These are phyloP conservation scores for Lachancea lanzarotensis DNA, from an alignment of 805 yeast genomes.

Conservation along the genomic window DNA sequence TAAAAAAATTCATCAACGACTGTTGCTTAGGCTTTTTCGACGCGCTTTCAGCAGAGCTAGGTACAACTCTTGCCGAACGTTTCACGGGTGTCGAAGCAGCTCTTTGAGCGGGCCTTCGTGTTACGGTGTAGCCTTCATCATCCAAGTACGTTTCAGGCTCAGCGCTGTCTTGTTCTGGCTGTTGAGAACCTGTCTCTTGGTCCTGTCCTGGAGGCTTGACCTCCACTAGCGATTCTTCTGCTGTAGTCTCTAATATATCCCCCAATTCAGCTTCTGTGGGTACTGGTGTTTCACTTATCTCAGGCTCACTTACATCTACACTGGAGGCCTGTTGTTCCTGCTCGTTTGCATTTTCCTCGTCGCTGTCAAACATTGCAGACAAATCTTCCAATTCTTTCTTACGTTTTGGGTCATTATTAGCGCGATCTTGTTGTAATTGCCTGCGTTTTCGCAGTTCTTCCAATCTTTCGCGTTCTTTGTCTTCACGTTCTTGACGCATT, in stretches of 20 bases:
- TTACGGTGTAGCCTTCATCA: conserved; percentile 32
- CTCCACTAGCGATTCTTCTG: conserved; percentile 27
- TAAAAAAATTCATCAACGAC: conserved; percentile 30
- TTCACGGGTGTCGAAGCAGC: conserved; percentile 8
- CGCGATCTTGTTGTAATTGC: conserved; percentile 14
- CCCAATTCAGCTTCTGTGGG: conserved; percentile 17
- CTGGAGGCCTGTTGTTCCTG: not conserved
- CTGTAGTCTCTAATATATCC: conserved; percentile 29
- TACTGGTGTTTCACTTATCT: not conserved
- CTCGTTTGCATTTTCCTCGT: conserved; percentile 7
- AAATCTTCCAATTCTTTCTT: conserved; percentile 28
- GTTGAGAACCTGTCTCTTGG: not conserved
- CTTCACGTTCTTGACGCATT: conserved; percentile 30
- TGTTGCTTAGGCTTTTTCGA: conserved; percentile 25
- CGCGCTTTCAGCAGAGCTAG: not conserved
- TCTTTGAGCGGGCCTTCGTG: conserved; percentile 18
- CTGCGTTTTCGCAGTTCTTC: conserved; percentile 24
- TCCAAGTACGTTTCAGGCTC: conserved; percentile 20
- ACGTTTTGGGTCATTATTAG: conserved; percentile 20
- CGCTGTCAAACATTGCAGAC: conserved; percentile 26
- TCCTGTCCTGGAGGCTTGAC: conserved; percentile 3
- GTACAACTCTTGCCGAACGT: conserved; percentile 1
- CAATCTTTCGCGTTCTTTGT: conserved; percentile 25
- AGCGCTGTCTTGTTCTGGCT: conserved; percentile 3
- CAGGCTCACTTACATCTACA: not conserved